Evolutionary conservation across 306 rosid genomes (phyloP).

Genomic region (Trifolium dubium): DNA sequence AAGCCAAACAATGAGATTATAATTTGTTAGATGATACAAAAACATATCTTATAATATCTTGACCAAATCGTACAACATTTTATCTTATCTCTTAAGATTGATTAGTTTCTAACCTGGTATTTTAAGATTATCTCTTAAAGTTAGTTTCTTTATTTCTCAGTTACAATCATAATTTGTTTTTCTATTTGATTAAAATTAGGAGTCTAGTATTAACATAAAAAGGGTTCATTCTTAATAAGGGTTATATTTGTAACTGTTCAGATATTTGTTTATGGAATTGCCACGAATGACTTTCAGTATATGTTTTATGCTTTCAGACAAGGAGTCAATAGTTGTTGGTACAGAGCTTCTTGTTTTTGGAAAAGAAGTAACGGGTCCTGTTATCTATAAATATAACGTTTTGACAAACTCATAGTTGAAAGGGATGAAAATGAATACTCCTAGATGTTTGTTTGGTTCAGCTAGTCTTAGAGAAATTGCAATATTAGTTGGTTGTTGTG

Average conservation of each 20-base stretch:
- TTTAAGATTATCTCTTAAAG: conserved; percentile 5
- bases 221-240: neutral
- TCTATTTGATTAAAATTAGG: neutral
- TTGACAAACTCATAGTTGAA: too few species aligned
- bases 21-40: neutral
- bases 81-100: neutral
- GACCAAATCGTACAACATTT: neutral
- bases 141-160: conserved; percentile 2
- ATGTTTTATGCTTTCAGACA: too few species aligned
- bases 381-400: too few species aligned
- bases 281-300: too few species aligned
- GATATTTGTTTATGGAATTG: neutral
- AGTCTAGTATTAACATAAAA: neutral
- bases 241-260: neutral
- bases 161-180: neutral
- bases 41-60: neutral
- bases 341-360: too few species aligned
- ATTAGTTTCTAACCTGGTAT: neutral
- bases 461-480: too few species aligned
- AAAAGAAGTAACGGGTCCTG: too few species aligned
- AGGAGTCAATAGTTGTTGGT: too few species aligned
- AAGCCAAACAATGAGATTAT: neutral
- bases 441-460: too few species aligned
- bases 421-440: too few species aligned
- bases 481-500: too few species aligned